These are phyloP conservation scores for Aspergillus bertholletiae DNA, from an alignment of 495 filamentous ascomycete species.

Conservation along the genomic window DNA sequence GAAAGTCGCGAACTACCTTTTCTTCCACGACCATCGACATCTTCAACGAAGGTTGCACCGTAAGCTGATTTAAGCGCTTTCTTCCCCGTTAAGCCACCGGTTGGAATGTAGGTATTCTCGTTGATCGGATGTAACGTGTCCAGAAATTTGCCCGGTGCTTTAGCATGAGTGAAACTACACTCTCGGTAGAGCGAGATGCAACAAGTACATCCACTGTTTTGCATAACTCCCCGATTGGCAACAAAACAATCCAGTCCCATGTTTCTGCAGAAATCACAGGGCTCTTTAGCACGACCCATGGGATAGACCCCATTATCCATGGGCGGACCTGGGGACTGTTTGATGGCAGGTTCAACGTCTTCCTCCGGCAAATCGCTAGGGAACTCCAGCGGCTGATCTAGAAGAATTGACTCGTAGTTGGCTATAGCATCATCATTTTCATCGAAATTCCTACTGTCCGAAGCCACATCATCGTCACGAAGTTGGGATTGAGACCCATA, in stretches of 20 bases:
- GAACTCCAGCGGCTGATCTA: slow-evolving; percentile 38
- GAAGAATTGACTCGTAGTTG: slow-evolving; percentile 32
- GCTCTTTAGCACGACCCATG: slow-evolving; percentile 46
- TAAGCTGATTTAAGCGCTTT: slow-evolving; percentile 39
- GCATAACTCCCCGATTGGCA: slow-evolving; percentile 62
- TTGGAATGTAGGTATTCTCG: slow-evolving; percentile 43
- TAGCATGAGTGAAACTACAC: slow-evolving; percentile 64
- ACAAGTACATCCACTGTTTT: slow-evolving; percentile 67
- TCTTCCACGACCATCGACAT: slow-evolving; percentile 46
- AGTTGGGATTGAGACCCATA: slow-evolving; percentile 34
- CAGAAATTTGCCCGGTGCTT: slow-evolving; percentile 43
- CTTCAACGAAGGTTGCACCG: slow-evolving; percentile 31
- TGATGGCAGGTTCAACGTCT: slow-evolving; percentile 23
- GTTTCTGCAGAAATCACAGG: slow-evolving; percentile 69
- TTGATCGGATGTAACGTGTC: slow-evolving; percentile 49
- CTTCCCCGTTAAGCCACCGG: slow-evolving; percentile 34
- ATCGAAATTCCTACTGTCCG: slow-evolving; percentile 36
- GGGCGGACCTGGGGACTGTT: slow-evolving; percentile 26
- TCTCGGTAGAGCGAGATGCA: slow-evolving; percentile 71
- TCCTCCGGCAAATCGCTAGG: slow-evolving; percentile 27
- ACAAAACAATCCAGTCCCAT: slow-evolving; percentile 74
- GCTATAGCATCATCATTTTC: slow-evolving; percentile 32
- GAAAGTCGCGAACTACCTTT: slow-evolving; percentile 63
- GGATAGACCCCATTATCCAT: slow-evolving; percentile 39
- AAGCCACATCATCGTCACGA: slow-evolving; percentile 40